These are phyloP conservation scores for Mycena latifolia DNA, from an alignment of 768 basidiomycete genomes.

Conservation along the genomic window DNA sequence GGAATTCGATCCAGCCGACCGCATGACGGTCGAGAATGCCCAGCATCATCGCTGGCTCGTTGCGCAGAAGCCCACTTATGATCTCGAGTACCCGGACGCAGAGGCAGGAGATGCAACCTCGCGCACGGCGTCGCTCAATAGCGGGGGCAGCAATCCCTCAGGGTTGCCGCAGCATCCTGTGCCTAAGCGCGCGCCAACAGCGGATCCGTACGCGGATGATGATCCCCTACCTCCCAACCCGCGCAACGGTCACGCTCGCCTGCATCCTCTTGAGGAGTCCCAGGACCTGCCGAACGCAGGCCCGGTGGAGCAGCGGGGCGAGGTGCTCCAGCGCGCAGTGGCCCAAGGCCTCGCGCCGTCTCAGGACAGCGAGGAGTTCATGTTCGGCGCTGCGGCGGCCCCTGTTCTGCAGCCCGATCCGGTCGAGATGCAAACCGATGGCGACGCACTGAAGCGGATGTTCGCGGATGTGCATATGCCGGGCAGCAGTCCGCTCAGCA, in stretches of 20 bases:
- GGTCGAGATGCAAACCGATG: not conserved
- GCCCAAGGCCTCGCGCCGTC: not conserved
- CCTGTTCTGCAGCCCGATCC: not conserved
- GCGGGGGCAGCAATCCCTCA: not conserved
- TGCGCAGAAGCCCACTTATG: constrained; percentile 19
- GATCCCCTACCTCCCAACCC: not conserved
- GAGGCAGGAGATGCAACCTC: not conserved
- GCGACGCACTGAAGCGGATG: constrained; percentile 18
- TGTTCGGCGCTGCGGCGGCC: not conserved
- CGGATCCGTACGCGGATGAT: constrained; percentile 30
- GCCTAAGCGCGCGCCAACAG: constrained; percentile 22
- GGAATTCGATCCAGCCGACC: constrained; percentile 57
- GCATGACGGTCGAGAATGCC: constrained; percentile 67
- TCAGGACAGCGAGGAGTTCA: not conserved
- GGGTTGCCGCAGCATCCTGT: not conserved
- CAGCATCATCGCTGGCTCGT: constrained; percentile 71
- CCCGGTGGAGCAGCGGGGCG: not conserved
- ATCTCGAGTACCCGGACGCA: constrained; percentile 11
- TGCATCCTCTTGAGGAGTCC: not conserved
- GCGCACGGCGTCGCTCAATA: constrained; percentile 19
- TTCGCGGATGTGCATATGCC: constrained; percentile 5
- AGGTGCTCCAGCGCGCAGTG: too few species aligned
- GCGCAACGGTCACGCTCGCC: too few species aligned
- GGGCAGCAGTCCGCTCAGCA: constrained; percentile 24
- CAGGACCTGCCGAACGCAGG: not conserved